Evolutionary conservation across 106 monocot species (phyloP).

Genomic region (Acorus calamus): DNA sequence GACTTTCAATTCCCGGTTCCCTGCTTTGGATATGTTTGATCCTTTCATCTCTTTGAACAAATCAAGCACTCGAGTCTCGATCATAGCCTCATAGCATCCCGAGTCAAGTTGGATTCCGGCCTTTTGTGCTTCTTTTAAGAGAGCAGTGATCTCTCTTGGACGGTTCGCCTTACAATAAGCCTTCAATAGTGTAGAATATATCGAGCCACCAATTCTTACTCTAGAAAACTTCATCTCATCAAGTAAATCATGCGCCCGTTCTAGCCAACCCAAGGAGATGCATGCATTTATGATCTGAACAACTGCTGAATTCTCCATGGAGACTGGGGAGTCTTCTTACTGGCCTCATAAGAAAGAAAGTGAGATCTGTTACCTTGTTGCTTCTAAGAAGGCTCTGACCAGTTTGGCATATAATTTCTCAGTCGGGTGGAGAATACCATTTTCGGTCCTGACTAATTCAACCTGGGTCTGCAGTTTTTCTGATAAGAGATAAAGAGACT

Average conservation of each 20-base stretch:
- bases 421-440: slow-evolving; percentile 88
- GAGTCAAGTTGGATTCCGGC: slow-evolving; percentile 83
- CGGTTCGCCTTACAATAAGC: slow-evolving; percentile 70
- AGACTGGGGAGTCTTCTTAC: slow-evolving; percentile 55
- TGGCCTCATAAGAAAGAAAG: slow-evolving; percentile 53
- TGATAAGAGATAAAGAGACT: slow-evolving; percentile 34
- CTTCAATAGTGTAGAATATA: slow-evolving; percentile 72
- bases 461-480: slow-evolving; percentile 41
- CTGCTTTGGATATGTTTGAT: slow-evolving; percentile 35
- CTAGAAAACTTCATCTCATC: slow-evolving; percentile 91
- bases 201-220: slow-evolving; percentile 51
- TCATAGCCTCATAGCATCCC: slow-evolving; percentile 63
- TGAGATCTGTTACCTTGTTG: slow-evolving; percentile 55
- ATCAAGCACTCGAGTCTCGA: slow-evolving; percentile 34
- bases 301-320: slow-evolving; percentile 56
- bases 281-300: slow-evolving; percentile 81
- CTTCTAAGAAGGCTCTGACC: slow-evolving; percentile 61
- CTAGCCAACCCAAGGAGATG: slow-evolving; percentile 54
- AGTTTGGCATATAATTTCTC: slow-evolving; percentile 89
- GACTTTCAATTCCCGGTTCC: slow-evolving; percentile 24
- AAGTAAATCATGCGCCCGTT: slow-evolving; percentile 86
- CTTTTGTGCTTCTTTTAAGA: slow-evolving; percentile 65
- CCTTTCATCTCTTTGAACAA: slow-evolving; percentile 68
- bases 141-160: slow-evolving; percentile 39
- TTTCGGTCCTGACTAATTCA: slow-evolving; percentile 56